A percentile compares a stretch with the other conserved stretches of the same genome.
Conservation (phyloP, 164 flowering plant species). For the Magnolia kwangsiensis region DNA sequence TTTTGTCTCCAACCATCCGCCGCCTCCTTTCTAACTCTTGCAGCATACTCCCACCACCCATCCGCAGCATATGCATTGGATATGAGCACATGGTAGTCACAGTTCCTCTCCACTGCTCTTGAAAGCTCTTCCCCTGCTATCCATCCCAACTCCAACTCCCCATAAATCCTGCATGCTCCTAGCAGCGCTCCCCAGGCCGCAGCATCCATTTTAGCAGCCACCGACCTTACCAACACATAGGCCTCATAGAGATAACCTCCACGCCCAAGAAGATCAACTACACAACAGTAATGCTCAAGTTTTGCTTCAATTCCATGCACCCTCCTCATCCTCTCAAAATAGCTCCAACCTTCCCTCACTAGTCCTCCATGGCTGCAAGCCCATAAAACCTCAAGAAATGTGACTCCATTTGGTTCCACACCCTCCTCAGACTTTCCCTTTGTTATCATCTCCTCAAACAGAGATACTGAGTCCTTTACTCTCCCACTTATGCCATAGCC, state of each 20-base stretch:
- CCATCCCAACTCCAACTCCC: conserved; percentile 18
- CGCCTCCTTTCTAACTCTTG: conserved; percentile 7
- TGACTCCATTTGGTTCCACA: conserved; percentile 9
- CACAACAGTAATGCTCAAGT: conserved; percentile 14
- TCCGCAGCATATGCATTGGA: conserved; percentile 17
- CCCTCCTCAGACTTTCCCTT: neutral
- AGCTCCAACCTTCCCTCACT: conserved; percentile 19
- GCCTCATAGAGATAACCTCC: conserved; percentile 16
- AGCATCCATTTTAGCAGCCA: conserved; percentile 7
- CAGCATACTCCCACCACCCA: conserved; percentile 13
- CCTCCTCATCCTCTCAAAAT: conserved; percentile 16
- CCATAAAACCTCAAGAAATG: conserved; percentile 20
- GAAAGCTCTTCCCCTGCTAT: conserved; percentile 14
- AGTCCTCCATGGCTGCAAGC: conserved; percentile 23
- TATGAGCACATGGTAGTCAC: conserved; percentile 9
- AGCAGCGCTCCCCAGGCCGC: conserved; percentile 14
- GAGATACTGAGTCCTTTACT: conserved; percentile 11
- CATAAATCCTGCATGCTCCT: conserved; percentile 15
- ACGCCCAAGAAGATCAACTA: conserved; percentile 23
- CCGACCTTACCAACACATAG: conserved; percentile 15
- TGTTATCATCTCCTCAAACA: conserved; percentile 14
- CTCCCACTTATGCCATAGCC: conserved; percentile 20
- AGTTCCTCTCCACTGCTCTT: neutral
- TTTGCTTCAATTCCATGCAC: conserved; percentile 4
- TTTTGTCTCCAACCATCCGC: conserved; percentile 5